A percentile compares a stretch with the other conserved stretches of the same genome.
These are phyloP conservation scores for Nephelium lappaceum DNA, from an alignment of 345 rosid genomes.

Conservation along the genomic window DNA sequence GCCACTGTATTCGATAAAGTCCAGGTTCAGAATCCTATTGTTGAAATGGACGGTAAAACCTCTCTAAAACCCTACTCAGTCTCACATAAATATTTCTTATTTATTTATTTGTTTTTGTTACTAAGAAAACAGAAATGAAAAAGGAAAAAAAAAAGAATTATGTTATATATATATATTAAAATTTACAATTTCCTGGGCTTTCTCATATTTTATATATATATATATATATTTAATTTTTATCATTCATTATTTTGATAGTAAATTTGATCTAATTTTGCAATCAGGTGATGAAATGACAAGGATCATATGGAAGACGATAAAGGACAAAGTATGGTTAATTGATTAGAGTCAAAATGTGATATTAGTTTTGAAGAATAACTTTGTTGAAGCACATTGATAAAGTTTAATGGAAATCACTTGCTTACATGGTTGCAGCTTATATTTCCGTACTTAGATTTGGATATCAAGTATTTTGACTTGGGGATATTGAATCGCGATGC, in stretches of 20 bases:
- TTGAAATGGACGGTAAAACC: slow-evolving; percentile 70
- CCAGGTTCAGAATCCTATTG: slow-evolving; percentile 59
- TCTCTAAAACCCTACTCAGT: slow-evolving; percentile 22
- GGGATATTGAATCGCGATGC: slow-evolving; percentile 92
- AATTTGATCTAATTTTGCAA: background rate
- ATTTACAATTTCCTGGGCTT: too few species aligned
- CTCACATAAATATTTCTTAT: background rate
- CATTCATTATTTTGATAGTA: background rate
- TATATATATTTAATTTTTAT: too few species aligned
- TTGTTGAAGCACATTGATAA: background rate
- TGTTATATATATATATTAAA: background rate
- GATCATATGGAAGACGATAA: slow-evolving; percentile 84
- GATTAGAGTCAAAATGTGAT: background rate
- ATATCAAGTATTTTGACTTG: slow-evolving; percentile 85
- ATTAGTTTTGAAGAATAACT: slow-evolving; percentile 11
- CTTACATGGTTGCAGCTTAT: slow-evolving; percentile 67
- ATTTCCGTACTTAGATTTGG: slow-evolving; percentile 80
- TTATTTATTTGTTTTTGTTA: background rate
- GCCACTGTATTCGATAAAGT: slow-evolving; percentile 45
- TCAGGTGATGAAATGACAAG: slow-evolving; percentile 98
- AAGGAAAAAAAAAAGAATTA: background rate
- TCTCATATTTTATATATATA: too few species aligned
- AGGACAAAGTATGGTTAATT: slow-evolving; percentile 64
- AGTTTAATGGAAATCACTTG: slow-evolving; percentile 17
- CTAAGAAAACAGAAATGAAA: background rate